These are phyloP conservation scores for Corymbia maculata DNA, from an alignment of 345 rosid genomes.

Conservation along the genomic window DNA sequence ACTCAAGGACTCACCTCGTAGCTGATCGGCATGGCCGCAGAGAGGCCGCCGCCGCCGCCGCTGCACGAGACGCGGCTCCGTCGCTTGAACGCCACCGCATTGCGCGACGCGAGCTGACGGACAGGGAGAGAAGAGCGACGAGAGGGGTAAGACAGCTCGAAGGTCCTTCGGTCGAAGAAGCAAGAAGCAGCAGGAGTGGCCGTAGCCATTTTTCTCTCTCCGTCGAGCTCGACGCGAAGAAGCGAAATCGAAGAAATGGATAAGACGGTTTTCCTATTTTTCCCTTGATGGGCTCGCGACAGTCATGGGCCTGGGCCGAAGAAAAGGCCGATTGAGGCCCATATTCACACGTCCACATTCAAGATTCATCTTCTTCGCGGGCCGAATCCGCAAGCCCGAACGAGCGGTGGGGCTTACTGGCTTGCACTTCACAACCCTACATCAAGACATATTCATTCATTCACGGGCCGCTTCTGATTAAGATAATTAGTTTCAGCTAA, in stretches of 20 bases:
- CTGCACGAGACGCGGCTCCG: background rate
- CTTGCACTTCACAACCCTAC: background rate
- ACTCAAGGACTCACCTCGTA: background rate
- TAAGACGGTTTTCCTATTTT: background rate
- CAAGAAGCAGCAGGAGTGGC: background rate
- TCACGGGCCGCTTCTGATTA: background rate
- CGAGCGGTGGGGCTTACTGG: background rate
- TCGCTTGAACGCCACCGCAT: background rate
- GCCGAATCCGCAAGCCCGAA: background rate
- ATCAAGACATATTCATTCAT: background rate
- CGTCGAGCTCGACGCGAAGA: background rate
- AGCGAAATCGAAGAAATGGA: background rate
- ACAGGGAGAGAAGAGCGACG: background rate
- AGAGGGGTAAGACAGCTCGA: background rate
- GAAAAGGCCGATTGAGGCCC: background rate
- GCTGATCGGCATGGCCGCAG: background rate
- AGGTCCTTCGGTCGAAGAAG: background rate
- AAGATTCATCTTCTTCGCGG: background rate
- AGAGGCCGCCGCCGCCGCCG: background rate
- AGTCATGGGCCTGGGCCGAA: background rate
- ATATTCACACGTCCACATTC: background rate
- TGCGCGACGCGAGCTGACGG: background rate
- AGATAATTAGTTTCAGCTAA: background rate
- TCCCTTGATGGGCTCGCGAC: background rate
- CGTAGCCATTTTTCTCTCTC: background rate